Evolutionary conservation across 176 grass and related monocot genomes (phyloP).

Genomic region (Echinochloa phyllopogon): DNA sequence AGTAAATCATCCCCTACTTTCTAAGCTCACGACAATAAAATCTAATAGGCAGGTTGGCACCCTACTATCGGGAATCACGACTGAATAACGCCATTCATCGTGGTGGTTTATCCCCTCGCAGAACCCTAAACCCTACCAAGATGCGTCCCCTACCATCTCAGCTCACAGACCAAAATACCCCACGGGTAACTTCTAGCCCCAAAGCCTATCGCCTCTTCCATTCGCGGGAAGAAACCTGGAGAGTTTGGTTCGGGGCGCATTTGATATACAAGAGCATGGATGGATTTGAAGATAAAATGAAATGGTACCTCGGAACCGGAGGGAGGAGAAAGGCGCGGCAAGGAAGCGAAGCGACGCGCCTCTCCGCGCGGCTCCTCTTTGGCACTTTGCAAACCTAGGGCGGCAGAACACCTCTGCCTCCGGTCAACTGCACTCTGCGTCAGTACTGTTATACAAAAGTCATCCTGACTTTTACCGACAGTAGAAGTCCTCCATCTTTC

Average conservation of each 20-base stretch:
- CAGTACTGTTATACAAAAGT: no score
- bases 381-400: no score
- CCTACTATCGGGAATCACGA: not conserved
- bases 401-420: no score
- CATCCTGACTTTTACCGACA: no score
- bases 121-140: not conserved
- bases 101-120: not conserved
- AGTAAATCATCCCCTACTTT: not conserved
- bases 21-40: not conserved
- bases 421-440: no score
- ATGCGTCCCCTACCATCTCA: no score
- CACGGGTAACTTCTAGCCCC: not conserved
- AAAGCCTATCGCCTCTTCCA: not conserved
- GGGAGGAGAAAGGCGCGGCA: not conserved
- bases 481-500: no score
- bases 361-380: not conserved
- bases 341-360: not conserved
- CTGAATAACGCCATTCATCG: not conserved
- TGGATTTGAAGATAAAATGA: conserved; percentile 6
- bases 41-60: no score
- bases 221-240: not conserved
- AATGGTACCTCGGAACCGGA: conserved; percentile 3
- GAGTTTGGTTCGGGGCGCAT: not conserved
- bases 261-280: not conserved
- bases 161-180: not conserved